Base-by-base conservation (phyloP, 1,284 basidiomycete genomes). In the Salmacisia buchloeana region DNA sequence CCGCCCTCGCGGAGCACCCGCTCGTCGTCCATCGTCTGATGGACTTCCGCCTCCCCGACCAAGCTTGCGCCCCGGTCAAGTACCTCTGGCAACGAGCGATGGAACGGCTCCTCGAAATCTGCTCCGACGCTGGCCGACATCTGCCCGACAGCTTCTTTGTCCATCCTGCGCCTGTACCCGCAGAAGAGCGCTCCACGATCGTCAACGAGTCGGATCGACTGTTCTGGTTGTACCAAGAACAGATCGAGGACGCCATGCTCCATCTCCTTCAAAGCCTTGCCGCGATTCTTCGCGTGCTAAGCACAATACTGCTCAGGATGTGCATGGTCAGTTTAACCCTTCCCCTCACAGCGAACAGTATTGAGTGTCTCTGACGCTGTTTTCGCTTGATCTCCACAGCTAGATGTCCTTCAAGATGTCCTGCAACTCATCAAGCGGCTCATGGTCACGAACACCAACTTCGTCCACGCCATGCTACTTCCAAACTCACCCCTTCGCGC, bases 171-270 rank as follows among this genome's bases (percentile, higher is more conserved):
- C 15, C 29, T 15, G 49, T 33, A 31, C 18, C 49, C 7, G 10
- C 6, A 9, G 49, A 54, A 27, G 9, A 15, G 15, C 18, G 9
- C 3, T n/a, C 25, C 6, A 31, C 15, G 13, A 9, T 33, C 15
- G 25, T 54, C 12, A 31, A 54, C 27, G 49, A 54, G 13, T 18
- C 27, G 27, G 49, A 54, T 6, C 49, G 49, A 13, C 13, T 54
- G 29, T 54, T 54, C 49, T 54, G 49, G 49, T 27, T 31, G 29
- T 54, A 54, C 21, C 49, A 54, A n/a, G 49, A 54, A 18, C 49
- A 54, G 49, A 54, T 54, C 13, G 49, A 54, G n/a, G 49, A 54
- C 18, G 49, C 49, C 27, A 54, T 54, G 49, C 49, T 54, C 29
- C 49, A 54, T 7, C 10, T 54, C 12, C 49, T 54, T n/a, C 49